Evolutionary conservation across 371 early-diverging fungal species (phyloP).

Genomic region (Zychaea mexicana): DNA sequence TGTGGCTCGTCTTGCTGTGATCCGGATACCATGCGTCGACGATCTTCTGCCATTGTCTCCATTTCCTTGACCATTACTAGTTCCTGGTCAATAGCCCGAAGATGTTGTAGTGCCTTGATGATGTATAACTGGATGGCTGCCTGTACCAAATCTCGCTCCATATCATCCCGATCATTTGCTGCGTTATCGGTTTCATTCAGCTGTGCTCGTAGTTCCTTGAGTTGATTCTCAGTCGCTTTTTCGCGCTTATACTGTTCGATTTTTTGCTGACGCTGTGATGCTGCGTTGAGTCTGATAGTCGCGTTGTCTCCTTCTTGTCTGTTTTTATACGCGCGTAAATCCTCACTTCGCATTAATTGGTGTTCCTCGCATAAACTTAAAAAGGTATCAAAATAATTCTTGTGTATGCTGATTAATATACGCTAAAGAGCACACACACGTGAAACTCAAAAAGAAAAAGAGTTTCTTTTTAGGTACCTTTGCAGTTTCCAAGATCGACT

Average conservation of each 20-base stretch:
- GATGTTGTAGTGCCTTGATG: conserved; percentile 62
- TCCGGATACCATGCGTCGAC: conserved; percentile 27
- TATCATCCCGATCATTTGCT: conserved; percentile 62
- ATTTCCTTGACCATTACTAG: conserved; percentile 69
- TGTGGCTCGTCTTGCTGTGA: conserved; percentile 18
- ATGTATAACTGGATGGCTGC: conserved; percentile 63
- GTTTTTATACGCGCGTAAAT: conserved; percentile 34
- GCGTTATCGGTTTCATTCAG: conserved; percentile 35
- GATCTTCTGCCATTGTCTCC: conserved; percentile 41
- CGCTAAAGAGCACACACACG: too few relatives aligned
- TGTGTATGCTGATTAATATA: too few relatives aligned
- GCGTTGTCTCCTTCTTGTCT: conserved; percentile 12
- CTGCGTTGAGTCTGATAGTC: conserved; percentile 11
- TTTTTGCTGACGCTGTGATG: conserved; percentile 67
- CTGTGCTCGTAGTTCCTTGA: conserved; percentile 47
- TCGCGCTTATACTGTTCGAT: conserved; percentile 80
- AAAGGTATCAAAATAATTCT: conserved; percentile 19
- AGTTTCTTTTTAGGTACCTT: conserved; percentile 42
- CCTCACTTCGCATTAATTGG: conserved; percentile 55
- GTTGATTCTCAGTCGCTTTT: conserved; percentile 59
- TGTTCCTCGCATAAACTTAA: conserved; percentile 63
- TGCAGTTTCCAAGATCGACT: conserved; percentile 40
- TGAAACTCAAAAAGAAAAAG: too few relatives aligned
- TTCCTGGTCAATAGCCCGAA: conserved; percentile 74
- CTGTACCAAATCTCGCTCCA: conserved; percentile 66